phyloP scores from a whole-genome alignment of 768 basidiomycete genomes.

The Termitomyces sp. region DNA sequence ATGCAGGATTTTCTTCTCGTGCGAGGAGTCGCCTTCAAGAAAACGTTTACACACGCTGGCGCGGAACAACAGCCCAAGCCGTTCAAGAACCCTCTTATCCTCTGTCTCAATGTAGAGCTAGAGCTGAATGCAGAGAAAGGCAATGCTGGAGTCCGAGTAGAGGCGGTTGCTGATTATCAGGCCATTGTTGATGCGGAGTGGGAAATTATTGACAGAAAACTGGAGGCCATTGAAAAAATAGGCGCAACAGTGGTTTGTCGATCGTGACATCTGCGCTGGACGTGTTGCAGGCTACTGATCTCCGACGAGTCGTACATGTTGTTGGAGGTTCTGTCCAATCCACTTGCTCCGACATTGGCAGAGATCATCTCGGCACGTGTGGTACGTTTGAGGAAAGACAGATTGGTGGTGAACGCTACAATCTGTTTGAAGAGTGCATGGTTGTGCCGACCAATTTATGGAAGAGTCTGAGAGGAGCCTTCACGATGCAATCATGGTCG shows the following conservation, averaged over 20 bases:
- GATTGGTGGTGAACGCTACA: constrained; percentile 95
- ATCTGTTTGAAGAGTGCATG: constrained; percentile 89
- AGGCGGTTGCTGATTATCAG: constrained; percentile 96
- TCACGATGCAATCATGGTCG: constrained; percentile 99
- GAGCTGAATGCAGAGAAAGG: constrained; percentile 99
- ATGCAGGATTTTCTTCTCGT: constrained; percentile 94
- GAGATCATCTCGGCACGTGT: constrained; percentile 91
- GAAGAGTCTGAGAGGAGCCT: constrained; percentile 96
- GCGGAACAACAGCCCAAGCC: constrained; percentile 98
- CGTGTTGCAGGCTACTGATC: constrained; percentile 86
- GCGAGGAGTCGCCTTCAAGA: constrained; percentile 94
- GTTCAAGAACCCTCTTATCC: constrained; percentile 82
- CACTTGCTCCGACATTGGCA: constrained; percentile 87
- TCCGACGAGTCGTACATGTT: constrained; percentile 92
- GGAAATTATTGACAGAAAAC: constrained; percentile 98
- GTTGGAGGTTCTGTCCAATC: constrained; percentile 94
- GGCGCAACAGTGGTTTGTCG: constrained; percentile 99
- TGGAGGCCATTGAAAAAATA: constrained; percentile 92
- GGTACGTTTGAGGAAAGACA: constrained; percentile 90
- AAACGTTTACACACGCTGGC: constrained; percentile 98
- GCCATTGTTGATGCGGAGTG: constrained; percentile 99
- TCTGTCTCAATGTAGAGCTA: constrained; percentile 95
- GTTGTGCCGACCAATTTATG: constrained; percentile 98
- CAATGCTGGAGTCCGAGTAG: constrained; percentile 96
- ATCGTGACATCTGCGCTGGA: constrained; percentile 97